A percentile compares a stretch with the other conserved stretches of the same genome.
Conservation (phyloP, 805 yeast genomes). For the Candida easanensis region DNA sequence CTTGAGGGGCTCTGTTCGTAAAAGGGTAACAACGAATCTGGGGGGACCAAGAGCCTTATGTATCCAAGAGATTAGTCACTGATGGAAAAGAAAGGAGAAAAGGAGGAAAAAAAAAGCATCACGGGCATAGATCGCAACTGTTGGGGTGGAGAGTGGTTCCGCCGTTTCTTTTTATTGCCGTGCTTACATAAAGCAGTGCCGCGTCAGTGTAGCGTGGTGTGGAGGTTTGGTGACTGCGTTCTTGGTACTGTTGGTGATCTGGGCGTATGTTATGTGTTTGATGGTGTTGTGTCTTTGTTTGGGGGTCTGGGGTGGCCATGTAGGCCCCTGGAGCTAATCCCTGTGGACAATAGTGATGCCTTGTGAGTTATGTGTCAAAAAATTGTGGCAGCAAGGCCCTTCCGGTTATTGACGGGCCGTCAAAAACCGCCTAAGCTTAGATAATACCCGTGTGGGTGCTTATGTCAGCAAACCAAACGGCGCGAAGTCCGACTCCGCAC, state of each 20-base stretch:
- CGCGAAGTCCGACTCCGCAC: too few relatives aligned
- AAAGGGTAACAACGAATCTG: too few relatives aligned
- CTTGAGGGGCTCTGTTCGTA: background rate
- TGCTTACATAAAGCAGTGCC: slow-evolving; percentile 2
- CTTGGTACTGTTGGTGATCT: background rate
- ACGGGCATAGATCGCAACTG: background rate
- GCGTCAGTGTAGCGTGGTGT: background rate
- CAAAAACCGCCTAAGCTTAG: background rate
- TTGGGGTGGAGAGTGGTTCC: slow-evolving; percentile 2
- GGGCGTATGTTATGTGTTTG: too few relatives aligned
- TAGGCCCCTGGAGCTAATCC: too few relatives aligned
- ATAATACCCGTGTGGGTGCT: background rate
- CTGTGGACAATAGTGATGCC: too few relatives aligned
- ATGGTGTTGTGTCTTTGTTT: too few relatives aligned
- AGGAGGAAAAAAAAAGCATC: background rate
- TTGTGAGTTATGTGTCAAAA: too few relatives aligned
- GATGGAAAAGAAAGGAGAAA: background rate
- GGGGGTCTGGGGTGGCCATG: too few relatives aligned
- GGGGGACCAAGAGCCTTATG: too few relatives aligned
- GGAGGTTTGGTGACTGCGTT: background rate
- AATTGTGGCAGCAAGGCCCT: too few relatives aligned
- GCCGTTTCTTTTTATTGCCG: slow-evolving; percentile 13
- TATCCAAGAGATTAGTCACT: background rate
- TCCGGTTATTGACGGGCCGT: too few relatives aligned
- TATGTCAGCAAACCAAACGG: background rate